Base-by-base conservation (phyloP, 106 monocot genomes). In the Acorus calamus region DNA sequence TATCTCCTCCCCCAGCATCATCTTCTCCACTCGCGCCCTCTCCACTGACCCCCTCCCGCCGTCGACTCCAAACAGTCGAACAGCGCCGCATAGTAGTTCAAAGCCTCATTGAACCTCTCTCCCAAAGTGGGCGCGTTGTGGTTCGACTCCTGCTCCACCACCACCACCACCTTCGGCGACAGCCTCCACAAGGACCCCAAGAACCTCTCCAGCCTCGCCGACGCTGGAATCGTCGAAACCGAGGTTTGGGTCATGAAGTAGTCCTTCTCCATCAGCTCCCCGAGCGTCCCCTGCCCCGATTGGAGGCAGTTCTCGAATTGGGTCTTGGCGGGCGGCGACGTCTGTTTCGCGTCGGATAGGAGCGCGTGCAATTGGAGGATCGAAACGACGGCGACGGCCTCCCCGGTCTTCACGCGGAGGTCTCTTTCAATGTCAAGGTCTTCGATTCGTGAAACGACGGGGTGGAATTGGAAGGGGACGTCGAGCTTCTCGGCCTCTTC, bases 391-490 rank as follows among this genome's bases (percentile, higher is more conserved):
- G 83, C 90, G 10, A 91, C 28, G 5, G 86, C 86, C 67, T 91
- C 90, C 28, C 86, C 90, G 41, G 86, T 76, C 61, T 83, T 80
- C 46, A 86, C 90, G 2, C 71, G 70, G 50, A 90, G 76, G 46
- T 11, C 28, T 28, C 28, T 62, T 28, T 83, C 80, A 42, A 76
- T n/a, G 57, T 76, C 74, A 42, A 91, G 71, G 13, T 64, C 47
- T 42, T 91, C 85, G 8, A 80, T 51, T 0, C 61, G 47, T 61
- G 56, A 10, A 14, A 73, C 64, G n/a, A 91, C 62, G 45, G 86
- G 55, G 67, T 73, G 67, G 78, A 86, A 91, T 51, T 83, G 86
- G 75, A 91, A 86, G 0, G 83, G 83, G 46, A 91, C 70, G 71
- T 81, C 90, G 64, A 83, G 78, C 55, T 58, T 64, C 76, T 91